Conservation (phyloP, 1,284 basidiomycete genomes). For the Moesziomyces globuligerus region DNA sequence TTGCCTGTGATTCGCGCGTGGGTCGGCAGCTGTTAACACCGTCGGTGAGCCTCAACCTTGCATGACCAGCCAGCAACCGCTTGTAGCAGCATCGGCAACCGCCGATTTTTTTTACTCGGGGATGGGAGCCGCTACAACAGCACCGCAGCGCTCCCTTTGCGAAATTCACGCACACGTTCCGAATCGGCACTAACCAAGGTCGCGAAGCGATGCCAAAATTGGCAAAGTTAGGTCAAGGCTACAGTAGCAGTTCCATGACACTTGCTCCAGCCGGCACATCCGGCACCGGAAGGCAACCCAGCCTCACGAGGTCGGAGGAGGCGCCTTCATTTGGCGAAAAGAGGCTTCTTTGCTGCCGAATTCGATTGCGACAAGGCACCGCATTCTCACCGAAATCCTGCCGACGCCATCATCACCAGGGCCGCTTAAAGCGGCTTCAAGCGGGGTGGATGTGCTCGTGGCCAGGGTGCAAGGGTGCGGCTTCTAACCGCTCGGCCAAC, state of each 20-base stretch:
- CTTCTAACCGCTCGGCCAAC: neutral
- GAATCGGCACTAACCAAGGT: neutral
- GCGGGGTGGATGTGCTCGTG: neutral
- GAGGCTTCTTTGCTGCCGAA: too few relatives aligned
- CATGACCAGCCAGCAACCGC: neutral
- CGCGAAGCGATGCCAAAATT: neutral
- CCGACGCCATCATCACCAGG: neutral
- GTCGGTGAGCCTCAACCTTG: too few relatives aligned
- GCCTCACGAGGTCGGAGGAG: too few relatives aligned
- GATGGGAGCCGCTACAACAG: neutral
- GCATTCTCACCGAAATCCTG: neutral
- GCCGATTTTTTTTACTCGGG: neutral
- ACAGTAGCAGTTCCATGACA: too few relatives aligned
- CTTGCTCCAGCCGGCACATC: too few relatives aligned
- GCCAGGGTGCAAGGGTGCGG: neutral
- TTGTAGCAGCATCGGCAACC: too few relatives aligned
- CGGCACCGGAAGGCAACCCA: too few relatives aligned
- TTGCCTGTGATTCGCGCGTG: neutral
- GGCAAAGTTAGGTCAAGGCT: neutral
- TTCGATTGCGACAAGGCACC: too few relatives aligned
- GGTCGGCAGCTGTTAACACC: neutral
- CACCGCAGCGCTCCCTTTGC: too few relatives aligned
- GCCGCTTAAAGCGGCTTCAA: neutral
- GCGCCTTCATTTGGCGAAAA: too few relatives aligned
- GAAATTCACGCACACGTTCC: neutral